These are phyloP conservation scores for Cordyceps tenuipes DNA, from an alignment of 2,329 filamentous ascomycete genomes.

Conservation along the genomic window DNA sequence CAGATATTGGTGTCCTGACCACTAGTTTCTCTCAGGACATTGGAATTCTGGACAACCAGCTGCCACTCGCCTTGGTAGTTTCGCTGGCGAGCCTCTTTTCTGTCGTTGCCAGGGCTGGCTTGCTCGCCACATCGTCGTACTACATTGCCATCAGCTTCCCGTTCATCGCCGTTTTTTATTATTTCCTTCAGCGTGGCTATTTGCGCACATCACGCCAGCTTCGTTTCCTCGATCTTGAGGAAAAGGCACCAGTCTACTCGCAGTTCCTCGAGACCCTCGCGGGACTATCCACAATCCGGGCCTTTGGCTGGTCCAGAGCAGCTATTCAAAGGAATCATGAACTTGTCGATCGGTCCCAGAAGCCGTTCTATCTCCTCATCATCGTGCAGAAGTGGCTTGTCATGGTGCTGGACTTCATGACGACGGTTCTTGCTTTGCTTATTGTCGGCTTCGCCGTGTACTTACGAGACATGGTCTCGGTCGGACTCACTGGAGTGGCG, in stretches of 20 bases:
- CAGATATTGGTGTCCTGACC: constrained; percentile 31
- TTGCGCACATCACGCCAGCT: constrained; percentile 35
- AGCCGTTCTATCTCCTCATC: constrained; percentile 48
- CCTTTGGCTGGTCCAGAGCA: constrained; percentile 40
- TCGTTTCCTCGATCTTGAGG: constrained; percentile 33
- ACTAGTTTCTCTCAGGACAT: constrained; percentile 39
- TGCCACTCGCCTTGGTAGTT: constrained; percentile 28
- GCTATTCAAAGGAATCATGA: constrained; percentile 35
- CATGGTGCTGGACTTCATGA: constrained; percentile 41
- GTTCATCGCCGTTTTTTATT: constrained; percentile 31
- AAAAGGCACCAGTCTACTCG: constrained; percentile 31
- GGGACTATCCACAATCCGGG: constrained; percentile 42
- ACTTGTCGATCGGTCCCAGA: constrained; percentile 45
- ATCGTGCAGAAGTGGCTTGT: constrained; percentile 50
- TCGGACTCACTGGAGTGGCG: constrained; percentile 26
- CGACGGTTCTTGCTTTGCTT: constrained; percentile 37
- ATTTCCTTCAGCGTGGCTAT: constrained; percentile 34
- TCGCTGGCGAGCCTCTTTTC: constrained; percentile 27
- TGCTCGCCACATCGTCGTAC: constrained; percentile 19
- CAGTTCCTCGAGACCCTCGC: constrained; percentile 38
- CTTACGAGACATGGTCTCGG: constrained; percentile 19
- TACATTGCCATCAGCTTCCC: constrained; percentile 35
- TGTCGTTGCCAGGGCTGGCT: constrained; percentile 18
- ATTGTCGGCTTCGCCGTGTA: constrained; percentile 38
- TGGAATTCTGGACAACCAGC: constrained; percentile 33